phyloP scores from a whole-genome alignment of 306 rosid species.

The Geum urbanum region DNA sequence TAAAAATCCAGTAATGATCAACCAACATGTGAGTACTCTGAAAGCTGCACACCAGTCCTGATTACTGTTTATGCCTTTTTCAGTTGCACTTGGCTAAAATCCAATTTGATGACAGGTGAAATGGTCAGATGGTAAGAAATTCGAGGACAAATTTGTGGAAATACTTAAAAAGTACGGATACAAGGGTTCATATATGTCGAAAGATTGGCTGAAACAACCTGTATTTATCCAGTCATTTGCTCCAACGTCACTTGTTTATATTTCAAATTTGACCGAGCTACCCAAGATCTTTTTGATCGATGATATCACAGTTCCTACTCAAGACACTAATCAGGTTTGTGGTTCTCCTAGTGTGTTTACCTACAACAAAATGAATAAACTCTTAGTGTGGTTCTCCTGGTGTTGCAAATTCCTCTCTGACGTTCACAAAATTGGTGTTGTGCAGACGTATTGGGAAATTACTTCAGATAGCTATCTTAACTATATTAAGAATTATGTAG shows the following conservation, averaged over 20 bases:
- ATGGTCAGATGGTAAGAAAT: slow-evolving; percentile 62
- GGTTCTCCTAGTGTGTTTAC: slow-evolving; percentile 5
- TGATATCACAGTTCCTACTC: slow-evolving; percentile 52
- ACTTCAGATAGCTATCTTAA: slow-evolving; percentile 65
- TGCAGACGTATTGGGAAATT: slow-evolving; percentile 93
- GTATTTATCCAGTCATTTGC: slow-evolving; percentile 89
- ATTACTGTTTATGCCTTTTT: neutral
- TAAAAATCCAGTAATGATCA: slow-evolving; percentile 75
- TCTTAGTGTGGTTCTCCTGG: neutral
- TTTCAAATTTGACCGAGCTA: slow-evolving; percentile 65
- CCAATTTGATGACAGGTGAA: slow-evolving; percentile 58
- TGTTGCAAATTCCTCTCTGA: slow-evolving; percentile 3
- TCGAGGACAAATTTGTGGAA: slow-evolving; percentile 84
- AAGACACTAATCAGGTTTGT: slow-evolving; percentile 85
- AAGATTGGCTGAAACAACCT: slow-evolving; percentile 82
- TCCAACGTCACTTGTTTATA: slow-evolving; percentile 72
- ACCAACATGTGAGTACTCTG: slow-evolving; percentile 65
- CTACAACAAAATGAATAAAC: neutral
- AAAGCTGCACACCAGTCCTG: slow-evolving; percentile 7
- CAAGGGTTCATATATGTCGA: slow-evolving; percentile 76
- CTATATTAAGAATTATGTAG: slow-evolving; percentile 66
- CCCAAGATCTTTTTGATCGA: slow-evolving; percentile 74
- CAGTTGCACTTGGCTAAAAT: slow-evolving; percentile 14
- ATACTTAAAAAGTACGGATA: slow-evolving; percentile 78
- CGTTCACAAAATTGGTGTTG: slow-evolving; percentile 12